phyloP scores from a whole-genome alignment of 2,329 filamentous ascomycete genomes.

The Aspergillus nomiae region DNA sequence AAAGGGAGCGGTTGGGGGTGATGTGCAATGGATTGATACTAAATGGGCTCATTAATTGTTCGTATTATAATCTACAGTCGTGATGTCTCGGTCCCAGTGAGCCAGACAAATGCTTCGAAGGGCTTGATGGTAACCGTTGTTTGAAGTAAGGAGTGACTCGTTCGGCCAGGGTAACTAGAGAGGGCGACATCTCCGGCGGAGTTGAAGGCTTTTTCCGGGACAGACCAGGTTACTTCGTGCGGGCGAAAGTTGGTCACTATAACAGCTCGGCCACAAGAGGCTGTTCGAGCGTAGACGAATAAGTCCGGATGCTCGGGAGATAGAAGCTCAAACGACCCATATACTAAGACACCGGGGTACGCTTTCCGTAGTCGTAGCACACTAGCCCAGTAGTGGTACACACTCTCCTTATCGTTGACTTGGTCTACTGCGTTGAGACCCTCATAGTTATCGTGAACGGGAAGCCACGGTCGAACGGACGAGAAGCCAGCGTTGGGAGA shows the following conservation, averaged over 20 bases:
- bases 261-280: background rate
- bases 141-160: background rate
- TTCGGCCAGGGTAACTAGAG: background rate
- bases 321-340: slow-evolving; percentile 8
- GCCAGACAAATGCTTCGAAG: slow-evolving; percentile 7
- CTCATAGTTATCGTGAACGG: background rate
- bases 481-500: slow-evolving; percentile 3
- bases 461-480: background rate
- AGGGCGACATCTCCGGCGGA: background rate
- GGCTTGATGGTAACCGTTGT: background rate
- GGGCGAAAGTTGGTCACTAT: slow-evolving; percentile 7
- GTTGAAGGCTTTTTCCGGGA: background rate
- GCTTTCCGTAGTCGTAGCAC: slow-evolving; percentile 6
- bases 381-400: slow-evolving; percentile 7
- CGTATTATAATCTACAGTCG: background rate
- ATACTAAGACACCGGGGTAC: slow-evolving; percentile 5
- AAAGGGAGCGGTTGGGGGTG: background rate
- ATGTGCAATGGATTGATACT: background rate
- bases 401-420: slow-evolving; percentile 6
- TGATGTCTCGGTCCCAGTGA: background rate
- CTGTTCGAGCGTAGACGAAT: slow-evolving; percentile 1
- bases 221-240: slow-evolving; percentile 1
- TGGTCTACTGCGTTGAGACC: slow-evolving; percentile 3
- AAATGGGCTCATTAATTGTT: background rate
- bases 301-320: slow-evolving; percentile 1